Conservation (phyloP, 164 flowering plant genomes). For the Piper longum region DNA sequence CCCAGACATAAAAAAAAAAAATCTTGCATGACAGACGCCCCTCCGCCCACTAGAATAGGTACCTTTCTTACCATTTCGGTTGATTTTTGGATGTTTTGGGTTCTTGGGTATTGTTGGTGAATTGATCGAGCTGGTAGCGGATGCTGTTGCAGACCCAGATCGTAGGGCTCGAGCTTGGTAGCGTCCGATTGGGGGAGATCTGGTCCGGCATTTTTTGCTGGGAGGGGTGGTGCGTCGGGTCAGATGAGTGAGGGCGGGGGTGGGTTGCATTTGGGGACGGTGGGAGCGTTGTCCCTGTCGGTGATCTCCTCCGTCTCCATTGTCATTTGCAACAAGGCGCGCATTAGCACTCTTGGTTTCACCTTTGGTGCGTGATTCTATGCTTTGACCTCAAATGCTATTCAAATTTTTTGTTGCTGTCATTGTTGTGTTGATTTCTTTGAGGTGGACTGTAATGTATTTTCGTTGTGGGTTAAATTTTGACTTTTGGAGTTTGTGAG, state of each 20-base stretch:
- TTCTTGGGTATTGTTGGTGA: no score
- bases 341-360: slow-evolving; percentile 53
- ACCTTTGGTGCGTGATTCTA: slow-evolving; percentile 33
- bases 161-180: neutral
- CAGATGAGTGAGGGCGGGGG: slow-evolving; percentile 40
- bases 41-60: no score
- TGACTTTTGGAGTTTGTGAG: neutral
- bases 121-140: no score
- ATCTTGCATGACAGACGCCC: no score
- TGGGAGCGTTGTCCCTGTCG: slow-evolving; percentile 59
- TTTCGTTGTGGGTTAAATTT: no score
- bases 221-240: neutral
- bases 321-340: slow-evolving; percentile 68
- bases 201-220: neutral
- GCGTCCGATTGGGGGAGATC: neutral
- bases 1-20: no score
- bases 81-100: no score
- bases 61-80: no score
- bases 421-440: no score
- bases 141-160: neutral
- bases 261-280: slow-evolving; percentile 59
- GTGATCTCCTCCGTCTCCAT: slow-evolving; percentile 68
- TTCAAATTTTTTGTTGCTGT: no score
- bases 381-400: neutral
- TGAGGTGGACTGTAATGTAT: neutral